Conservation (phyloP, 352 stramenopile species). For the Stephanocyclus meneghinianus region DNA sequence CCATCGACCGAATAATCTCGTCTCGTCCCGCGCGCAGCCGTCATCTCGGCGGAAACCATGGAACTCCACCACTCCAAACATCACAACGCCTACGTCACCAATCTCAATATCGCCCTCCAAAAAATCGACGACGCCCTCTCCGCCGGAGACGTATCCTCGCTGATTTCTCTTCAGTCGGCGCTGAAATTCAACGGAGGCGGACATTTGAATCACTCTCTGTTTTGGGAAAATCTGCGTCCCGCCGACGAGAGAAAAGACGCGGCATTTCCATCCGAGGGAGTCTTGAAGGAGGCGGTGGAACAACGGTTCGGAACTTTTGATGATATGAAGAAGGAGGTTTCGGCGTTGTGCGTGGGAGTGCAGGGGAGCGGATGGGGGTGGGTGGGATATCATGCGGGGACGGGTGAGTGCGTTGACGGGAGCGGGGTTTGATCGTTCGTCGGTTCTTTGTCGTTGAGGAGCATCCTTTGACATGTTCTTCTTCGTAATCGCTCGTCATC, state of each 20-base stretch:
- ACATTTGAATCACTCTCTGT: constrained; percentile 98
- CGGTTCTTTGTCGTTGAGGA: background rate
- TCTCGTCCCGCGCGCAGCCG: constrained; percentile 15
- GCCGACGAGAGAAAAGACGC: constrained; percentile 1
- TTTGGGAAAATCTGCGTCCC: constrained; percentile 93
- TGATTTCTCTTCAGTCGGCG: constrained; percentile 89
- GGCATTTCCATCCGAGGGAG: constrained; percentile 64
- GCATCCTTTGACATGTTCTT: background rate
- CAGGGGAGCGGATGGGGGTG: constrained; percentile 98
- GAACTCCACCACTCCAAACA: constrained; percentile 96
- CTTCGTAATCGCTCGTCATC: background rate
- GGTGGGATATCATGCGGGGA: constrained; percentile 91
- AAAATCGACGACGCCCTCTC: constrained; percentile 88
- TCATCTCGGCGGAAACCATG: constrained; percentile 82
- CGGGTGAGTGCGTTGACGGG: constrained; percentile 34
- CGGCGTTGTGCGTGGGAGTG: constrained; percentile 88
- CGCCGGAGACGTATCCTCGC: constrained; percentile 86
- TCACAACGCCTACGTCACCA: constrained; percentile 94
- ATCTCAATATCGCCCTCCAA: constrained; percentile 92
- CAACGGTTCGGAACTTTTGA: constrained; percentile 91
- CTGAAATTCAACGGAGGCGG: constrained; percentile 98
- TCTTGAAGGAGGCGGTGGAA: constrained; percentile 89
- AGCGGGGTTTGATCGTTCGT: too few species aligned
- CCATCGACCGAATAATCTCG: too few species aligned
- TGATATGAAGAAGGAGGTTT: constrained; percentile 83